Conservation (phyloP, 2,329 filamentous ascomycete genomes). For the Amphichorda felina region DNA sequence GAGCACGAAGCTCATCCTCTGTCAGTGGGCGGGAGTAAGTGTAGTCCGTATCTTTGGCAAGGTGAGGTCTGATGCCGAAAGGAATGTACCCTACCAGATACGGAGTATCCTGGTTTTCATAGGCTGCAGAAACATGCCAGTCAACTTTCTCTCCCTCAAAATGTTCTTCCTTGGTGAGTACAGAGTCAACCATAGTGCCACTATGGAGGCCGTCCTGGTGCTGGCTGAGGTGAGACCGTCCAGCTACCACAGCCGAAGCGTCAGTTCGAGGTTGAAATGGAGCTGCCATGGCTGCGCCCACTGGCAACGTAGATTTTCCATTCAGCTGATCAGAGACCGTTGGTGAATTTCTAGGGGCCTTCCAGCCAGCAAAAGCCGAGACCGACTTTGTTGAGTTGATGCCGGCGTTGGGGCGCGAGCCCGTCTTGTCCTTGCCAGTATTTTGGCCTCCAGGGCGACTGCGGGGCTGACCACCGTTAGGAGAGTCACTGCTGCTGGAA, state of each 20-base stretch:
- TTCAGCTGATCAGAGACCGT: slow-evolving; percentile 13
- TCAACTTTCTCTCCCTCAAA: too few relatives aligned
- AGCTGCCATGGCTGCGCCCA: slow-evolving; percentile 34
- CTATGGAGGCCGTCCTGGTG: not conserved
- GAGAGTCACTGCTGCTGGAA: not conserved
- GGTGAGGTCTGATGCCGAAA: slow-evolving; percentile 26
- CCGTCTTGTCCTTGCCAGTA: slow-evolving; percentile 3
- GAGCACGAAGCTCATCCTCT: slow-evolving; percentile 44
- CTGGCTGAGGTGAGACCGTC: not conserved
- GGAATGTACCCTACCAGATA: slow-evolving; percentile 45
- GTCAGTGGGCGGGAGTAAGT: slow-evolving; percentile 45
- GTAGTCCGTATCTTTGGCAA: slow-evolving; percentile 33
- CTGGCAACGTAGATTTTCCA: slow-evolving; percentile 26
- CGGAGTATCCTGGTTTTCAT: slow-evolving; percentile 21
- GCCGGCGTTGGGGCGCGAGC: slow-evolving; percentile 9
- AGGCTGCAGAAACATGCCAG: too few relatives aligned
- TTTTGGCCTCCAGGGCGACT: not conserved
- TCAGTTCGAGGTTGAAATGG: slow-evolving; percentile 21
- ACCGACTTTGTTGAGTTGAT: slow-evolving; percentile 17
- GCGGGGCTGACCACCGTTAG: not conserved
- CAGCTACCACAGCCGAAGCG: not conserved
- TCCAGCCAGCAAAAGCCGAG: slow-evolving; percentile 8
- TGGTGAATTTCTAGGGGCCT: slow-evolving; percentile 7
- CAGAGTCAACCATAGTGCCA: too few relatives aligned
- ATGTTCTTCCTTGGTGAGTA: too few relatives aligned